phyloP scores from a whole-genome alignment of 2,329 filamentous ascomycete species.

The Stemphylium beticola region DNA sequence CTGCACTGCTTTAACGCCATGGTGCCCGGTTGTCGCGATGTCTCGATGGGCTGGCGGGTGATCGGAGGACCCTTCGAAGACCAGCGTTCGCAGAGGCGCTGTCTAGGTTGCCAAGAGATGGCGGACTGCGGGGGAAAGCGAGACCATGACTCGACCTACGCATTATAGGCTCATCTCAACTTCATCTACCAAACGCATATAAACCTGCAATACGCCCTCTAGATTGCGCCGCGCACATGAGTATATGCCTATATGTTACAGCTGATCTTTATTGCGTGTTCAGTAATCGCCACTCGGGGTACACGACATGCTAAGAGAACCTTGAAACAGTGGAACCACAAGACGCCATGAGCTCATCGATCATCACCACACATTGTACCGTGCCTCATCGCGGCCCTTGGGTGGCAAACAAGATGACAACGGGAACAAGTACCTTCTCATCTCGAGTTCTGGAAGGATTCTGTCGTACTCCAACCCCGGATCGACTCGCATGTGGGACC shows the following conservation, averaged over 20 bases:
- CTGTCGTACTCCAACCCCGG: constrained; percentile 17
- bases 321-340: not conserved
- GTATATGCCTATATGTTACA: constrained; percentile 4
- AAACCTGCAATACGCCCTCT: constrained; percentile 29
- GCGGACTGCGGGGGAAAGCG: constrained; percentile 37
- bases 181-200: constrained; percentile 38
- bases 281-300: not conserved
- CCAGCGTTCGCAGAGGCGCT: constrained; percentile 19
- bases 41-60: constrained; percentile 17
- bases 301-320: not conserved
- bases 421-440: constrained; percentile 1
- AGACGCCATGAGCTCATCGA: constrained; percentile 3
- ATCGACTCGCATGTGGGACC: constrained; percentile 35
- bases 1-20: constrained; percentile 51
- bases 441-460: constrained; percentile 15
- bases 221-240: constrained; percentile 33
- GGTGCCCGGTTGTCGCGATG: constrained; percentile 12
- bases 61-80: constrained; percentile 23
- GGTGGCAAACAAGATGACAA: not conserved
- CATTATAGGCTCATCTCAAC: constrained; percentile 37
- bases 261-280: constrained; percentile 4
- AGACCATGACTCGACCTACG: constrained; percentile 36
- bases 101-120: constrained; percentile 26
- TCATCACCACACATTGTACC: not conserved
- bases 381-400: not conserved